Evolutionary conservation across 441 rosid species (phyloP).

Genomic region (Aleurites moluccanus): DNA sequence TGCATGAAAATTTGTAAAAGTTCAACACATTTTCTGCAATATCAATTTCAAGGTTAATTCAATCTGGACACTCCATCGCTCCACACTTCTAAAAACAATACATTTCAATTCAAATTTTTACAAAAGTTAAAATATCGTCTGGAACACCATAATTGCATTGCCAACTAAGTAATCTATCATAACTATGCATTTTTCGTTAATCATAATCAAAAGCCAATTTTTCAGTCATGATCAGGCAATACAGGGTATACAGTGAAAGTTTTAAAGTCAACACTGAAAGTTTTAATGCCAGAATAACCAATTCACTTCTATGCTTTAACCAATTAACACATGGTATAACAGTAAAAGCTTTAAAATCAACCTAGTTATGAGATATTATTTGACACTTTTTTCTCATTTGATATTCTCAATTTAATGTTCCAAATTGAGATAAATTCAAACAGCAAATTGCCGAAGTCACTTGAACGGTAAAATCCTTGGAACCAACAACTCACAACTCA

Average conservation of each 20-base stretch:
- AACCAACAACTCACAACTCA: neutral
- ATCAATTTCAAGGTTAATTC: neutral
- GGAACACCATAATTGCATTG: neutral
- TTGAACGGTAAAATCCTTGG: neutral
- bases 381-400: neutral
- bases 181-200: neutral
- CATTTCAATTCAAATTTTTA: neutral
- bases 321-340: neutral
- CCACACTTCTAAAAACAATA: neutral
- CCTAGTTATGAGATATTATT: neutral
- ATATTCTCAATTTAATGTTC: neutral
- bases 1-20: neutral
- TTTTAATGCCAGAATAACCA: neutral
- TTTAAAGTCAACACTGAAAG: too few relatives aligned
- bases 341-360: neutral
- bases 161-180: neutral
- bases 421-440: neutral
- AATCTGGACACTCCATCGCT: neutral
- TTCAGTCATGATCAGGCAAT: neutral
- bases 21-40: neutral
- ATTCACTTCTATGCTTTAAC: neutral
- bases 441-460: neutral
- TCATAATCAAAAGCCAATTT: neutral
- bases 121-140: neutral
- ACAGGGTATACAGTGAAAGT: too few relatives aligned